These are phyloP conservation scores for Suillus occidentalis DNA, from an alignment of 768 basidiomycete species.

Conservation along the genomic window DNA sequence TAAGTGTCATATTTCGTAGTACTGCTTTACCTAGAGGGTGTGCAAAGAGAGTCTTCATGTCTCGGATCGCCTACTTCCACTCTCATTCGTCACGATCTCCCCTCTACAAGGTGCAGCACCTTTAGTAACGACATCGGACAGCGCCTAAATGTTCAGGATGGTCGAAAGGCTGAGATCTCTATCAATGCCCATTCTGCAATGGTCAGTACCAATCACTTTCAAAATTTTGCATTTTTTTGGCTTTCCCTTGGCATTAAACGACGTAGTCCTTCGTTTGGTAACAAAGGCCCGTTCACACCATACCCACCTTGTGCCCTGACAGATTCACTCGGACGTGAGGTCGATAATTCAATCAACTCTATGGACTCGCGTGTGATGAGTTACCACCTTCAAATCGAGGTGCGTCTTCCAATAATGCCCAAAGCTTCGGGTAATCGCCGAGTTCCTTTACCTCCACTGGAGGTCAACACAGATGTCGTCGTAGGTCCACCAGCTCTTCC, in stretches of 20 bases:
- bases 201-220: conserved; percentile 20
- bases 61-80: conserved; percentile 29
- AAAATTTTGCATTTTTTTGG: conserved; percentile 7
- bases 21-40: conserved; percentile 64
- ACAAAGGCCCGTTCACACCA: conserved; percentile 19
- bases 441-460: conserved; percentile 24
- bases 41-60: conserved; percentile 43
- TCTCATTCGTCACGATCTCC: conserved; percentile 36
- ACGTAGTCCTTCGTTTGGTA: not conserved
- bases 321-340: conserved; percentile 64
- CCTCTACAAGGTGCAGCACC: conserved; percentile 48
- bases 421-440: conserved; percentile 69
- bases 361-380: conserved; percentile 72
- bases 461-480: conserved; percentile 16
- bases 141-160: conserved; percentile 59
- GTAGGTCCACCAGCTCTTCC: conserved; percentile 31
- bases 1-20: conserved; percentile 39
- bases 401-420: conserved; percentile 3
- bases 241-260: conserved; percentile 11
- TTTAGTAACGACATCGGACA: conserved; percentile 32
- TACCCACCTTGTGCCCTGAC: conserved; percentile 66
- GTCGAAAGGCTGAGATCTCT: conserved; percentile 61
- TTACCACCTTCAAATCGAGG: conserved; percentile 7
- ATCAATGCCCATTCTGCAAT: conserved; percentile 22
- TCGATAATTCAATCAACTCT: conserved; percentile 78